Percentiles rank a stretch among this genome's conserved stretches.
These are phyloP conservation scores for Aspergillus ochraceus DNA, from an alignment of 2,329 filamentous ascomycete species.

Conservation along the genomic window DNA sequence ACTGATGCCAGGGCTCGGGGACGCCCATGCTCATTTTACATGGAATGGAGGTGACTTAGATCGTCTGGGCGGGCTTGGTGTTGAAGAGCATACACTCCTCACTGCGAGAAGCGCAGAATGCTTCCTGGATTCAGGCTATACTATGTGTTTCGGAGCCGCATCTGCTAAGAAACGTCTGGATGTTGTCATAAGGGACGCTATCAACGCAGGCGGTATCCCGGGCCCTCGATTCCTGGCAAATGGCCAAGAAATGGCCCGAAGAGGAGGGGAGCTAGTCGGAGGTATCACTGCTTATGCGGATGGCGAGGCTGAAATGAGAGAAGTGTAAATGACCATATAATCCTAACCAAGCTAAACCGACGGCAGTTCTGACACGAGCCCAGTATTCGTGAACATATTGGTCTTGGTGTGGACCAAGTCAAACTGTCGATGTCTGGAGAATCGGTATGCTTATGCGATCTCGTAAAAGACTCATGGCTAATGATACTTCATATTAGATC, in stretches of 20 bases:
- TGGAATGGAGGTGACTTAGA: conserved; percentile 50
- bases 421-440: conserved; percentile 48
- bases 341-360: not conserved
- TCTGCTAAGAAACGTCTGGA: conserved; percentile 50
- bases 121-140: conserved; percentile 53
- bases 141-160: conserved; percentile 49
- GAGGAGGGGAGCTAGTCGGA: conserved; percentile 46
- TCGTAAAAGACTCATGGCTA: too few species aligned
- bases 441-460: conserved; percentile 10
- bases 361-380: not conserved
- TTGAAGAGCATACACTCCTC: conserved; percentile 51
- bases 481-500: conserved; percentile 9
- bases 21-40: conserved; percentile 46
- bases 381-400: conserved; percentile 35
- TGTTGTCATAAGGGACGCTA: conserved; percentile 49
- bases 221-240: conserved; percentile 52
- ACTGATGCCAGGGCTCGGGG: conserved; percentile 51
- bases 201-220: conserved; percentile 50
- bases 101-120: conserved; percentile 46
- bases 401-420: conserved; percentile 45
- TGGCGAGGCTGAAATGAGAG: conserved; percentile 43
- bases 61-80: conserved; percentile 41
- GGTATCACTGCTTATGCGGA: conserved; percentile 47
- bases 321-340: conserved; percentile 15
- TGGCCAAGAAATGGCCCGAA: conserved; percentile 49